A percentile compares a stretch with the other conserved stretches of the same genome.
These are phyloP conservation scores for Marvania coccoides DNA, from an alignment of 139 green algal species.

Conservation along the genomic window DNA sequence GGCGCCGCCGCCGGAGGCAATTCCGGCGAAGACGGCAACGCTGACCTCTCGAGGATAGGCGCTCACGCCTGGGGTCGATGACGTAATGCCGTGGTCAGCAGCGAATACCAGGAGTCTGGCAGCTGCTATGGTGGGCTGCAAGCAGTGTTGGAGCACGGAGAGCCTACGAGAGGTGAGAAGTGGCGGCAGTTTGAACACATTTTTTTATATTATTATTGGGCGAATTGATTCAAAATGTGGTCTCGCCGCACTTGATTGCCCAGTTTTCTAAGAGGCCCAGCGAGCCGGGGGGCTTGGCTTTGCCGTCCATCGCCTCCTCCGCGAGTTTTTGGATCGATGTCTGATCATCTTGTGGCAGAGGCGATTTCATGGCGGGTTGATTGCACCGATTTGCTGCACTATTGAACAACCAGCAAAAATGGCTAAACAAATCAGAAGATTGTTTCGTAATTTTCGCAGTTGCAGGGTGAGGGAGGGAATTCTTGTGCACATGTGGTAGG, in stretches of 20 bases:
- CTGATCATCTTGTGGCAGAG: too few species aligned
- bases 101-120: constrained; percentile 33
- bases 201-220: neutral
- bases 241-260: constrained; percentile 11
- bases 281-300: constrained; percentile 32
- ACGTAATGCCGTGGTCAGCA: constrained; percentile 38
- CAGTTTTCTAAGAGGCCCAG: constrained; percentile 32
- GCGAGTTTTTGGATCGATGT: too few species aligned
- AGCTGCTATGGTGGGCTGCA: constrained; percentile 5
- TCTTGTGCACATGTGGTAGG: too few species aligned
- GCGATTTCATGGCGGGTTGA: too few species aligned
- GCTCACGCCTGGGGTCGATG: constrained; percentile 10
- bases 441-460: too few species aligned
- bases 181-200: neutral
- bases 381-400: too few species aligned
- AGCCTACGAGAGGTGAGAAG: constrained; percentile 10
- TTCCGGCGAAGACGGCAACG: constrained; percentile 19
- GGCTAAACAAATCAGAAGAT: too few species aligned
- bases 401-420: too few species aligned
- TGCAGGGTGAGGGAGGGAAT: too few species aligned
- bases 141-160: constrained; percentile 18
- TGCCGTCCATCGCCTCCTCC: constrained; percentile 11
- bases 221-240: neutral
- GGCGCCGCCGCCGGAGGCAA: constrained; percentile 23
- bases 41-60: constrained; percentile 33